Conservation (phyloP, 2,329 filamentous ascomycete genomes). For the Cadophora gregata region DNA sequence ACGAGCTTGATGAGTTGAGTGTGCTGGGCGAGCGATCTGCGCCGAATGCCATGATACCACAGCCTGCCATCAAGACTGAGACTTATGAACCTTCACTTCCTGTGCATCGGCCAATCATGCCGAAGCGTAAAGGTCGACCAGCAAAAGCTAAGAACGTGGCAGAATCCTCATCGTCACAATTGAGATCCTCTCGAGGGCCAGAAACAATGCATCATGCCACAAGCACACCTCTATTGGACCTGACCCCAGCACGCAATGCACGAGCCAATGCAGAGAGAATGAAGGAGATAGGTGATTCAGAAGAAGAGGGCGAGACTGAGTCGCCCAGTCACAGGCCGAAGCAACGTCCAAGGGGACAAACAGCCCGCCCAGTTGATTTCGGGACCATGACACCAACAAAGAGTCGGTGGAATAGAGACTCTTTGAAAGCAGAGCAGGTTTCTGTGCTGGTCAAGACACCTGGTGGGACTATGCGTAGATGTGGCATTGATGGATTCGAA, state of each 20-base stretch:
- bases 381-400: slow-evolving; percentile 15
- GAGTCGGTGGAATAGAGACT: slow-evolving; percentile 18
- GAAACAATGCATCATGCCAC: slow-evolving; percentile 18
- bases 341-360: slow-evolving; percentile 13
- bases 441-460: slow-evolving; percentile 51
- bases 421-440: slow-evolving; percentile 25
- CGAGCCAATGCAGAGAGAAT: slow-evolving; percentile 4
- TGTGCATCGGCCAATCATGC: not conserved
- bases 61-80: slow-evolving; percentile 19
- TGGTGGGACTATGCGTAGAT: slow-evolving; percentile 56
- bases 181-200: not conserved
- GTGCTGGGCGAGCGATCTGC: not conserved
- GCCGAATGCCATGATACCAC: not conserved
- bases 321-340: slow-evolving; percentile 7
- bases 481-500: slow-evolving; percentile 60
- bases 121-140: slow-evolving; percentile 18
- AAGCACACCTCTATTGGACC: slow-evolving; percentile 37
- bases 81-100: not conserved
- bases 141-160: not conserved
- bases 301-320: slow-evolving; percentile 19
- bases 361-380: not conserved
- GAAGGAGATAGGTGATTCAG: slow-evolving; percentile 30
- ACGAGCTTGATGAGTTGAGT: slow-evolving; percentile 18
- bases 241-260: slow-evolving; percentile 32
- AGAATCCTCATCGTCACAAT: slow-evolving; percentile 19